Base-by-base conservation (phyloP, 768 basidiomycete genomes). In the Panus rudis region DNA sequence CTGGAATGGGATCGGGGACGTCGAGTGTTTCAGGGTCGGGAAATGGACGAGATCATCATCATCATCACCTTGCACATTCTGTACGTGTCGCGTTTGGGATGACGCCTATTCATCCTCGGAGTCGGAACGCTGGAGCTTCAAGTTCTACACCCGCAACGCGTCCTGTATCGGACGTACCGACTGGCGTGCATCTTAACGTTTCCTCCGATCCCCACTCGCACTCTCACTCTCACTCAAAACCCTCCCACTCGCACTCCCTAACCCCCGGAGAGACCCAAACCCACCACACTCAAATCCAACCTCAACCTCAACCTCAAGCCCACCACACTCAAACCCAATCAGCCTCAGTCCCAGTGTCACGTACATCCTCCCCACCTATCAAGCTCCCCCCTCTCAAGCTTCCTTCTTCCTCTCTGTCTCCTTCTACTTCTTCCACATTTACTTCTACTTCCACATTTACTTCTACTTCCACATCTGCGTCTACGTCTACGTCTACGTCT, bases 61-160 rank as follows among this genome's bases (percentile, higher is more conserved):
- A 80, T 46, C 73, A 77, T 46, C 79, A 86, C 55, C 75, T 93
- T 27, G 88, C 86, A 4, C 85, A 89, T 56, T 87, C 84, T 1
- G 84, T 94, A 19, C 79, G 87, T 28, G 71, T 82, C 24, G 92
- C 91, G 37, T 96, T 96, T 51, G 89, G 86, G 3, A 93, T 92
- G 87, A 92, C 91, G 5, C 89, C 88, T 0, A 89, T 91, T 28
- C 73, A 74, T 46, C 53, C 58, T 32, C 54, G 57, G 39, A 47
- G 56, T n/a, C 62, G 68, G 3, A 62, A 66, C 63, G 47, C 64
- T 57, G 39, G 40, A 21, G 28, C 30, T 19, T 19, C 39, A 24
- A 42, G 32, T 46, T 42, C 59, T 23, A 57, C 60, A 49, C 14
- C 54, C 40, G 38, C 49, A 56, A 43, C 55, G 43, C 50, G 32